A percentile compares a stretch with the other conserved stretches of the same genome.
Evolutionary conservation across 768 basidiomycete genomes (phyloP).

Genomic region (Mycena epipterygia): DNA sequence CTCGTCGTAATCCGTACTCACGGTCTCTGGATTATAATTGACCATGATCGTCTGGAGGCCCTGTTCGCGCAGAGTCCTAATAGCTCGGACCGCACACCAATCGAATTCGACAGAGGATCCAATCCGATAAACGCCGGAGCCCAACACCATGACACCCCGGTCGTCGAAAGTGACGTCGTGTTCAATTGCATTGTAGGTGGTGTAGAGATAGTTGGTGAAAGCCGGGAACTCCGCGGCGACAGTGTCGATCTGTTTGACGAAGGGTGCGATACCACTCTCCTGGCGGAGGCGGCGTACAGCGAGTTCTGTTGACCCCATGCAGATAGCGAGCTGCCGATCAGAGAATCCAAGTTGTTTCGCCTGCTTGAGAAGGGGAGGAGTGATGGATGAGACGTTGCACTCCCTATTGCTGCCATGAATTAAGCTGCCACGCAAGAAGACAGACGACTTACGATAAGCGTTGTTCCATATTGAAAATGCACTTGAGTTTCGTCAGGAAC

Average conservation of each 20-base stretch:
- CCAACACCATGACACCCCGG: conserved; percentile 95
- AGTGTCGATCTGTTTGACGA: conserved; percentile 99
- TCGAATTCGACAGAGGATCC: conserved; percentile 99
- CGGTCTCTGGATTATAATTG: conserved; percentile 99
- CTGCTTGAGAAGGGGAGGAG: conserved; percentile 73
- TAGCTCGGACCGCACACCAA: conserved; percentile 99
- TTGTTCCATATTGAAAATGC: conserved; percentile 88
- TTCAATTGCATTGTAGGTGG: conserved; percentile 96
- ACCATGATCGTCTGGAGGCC: conserved; percentile 98
- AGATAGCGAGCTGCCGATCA: conserved; percentile 88
- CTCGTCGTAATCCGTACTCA: conserved; percentile 99
- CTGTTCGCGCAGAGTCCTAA: conserved; percentile 94
- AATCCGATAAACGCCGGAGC: conserved; percentile 98
- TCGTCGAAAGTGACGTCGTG: conserved; percentile 93
- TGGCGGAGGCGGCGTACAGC: conserved; percentile 92
- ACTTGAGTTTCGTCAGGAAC: conserved; percentile 92
- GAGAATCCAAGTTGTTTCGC: conserved; percentile 98
- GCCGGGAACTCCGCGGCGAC: conserved; percentile 99
- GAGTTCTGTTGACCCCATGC: conserved; percentile 91
- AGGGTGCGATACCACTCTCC: conserved; percentile 86
- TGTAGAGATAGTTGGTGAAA: conserved; percentile 98
- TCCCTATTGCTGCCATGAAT: conserved; percentile 55
- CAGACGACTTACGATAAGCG: conserved; percentile 73
- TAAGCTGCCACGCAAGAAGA: background rate
- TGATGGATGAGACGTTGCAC: conserved; percentile 74